Percentiles rank a stretch among this genome's conserved stretches.
These are phyloP conservation scores for Hortaea werneckii DNA, from an alignment of 2,329 filamentous ascomycete genomes.

Conservation along the genomic window DNA sequence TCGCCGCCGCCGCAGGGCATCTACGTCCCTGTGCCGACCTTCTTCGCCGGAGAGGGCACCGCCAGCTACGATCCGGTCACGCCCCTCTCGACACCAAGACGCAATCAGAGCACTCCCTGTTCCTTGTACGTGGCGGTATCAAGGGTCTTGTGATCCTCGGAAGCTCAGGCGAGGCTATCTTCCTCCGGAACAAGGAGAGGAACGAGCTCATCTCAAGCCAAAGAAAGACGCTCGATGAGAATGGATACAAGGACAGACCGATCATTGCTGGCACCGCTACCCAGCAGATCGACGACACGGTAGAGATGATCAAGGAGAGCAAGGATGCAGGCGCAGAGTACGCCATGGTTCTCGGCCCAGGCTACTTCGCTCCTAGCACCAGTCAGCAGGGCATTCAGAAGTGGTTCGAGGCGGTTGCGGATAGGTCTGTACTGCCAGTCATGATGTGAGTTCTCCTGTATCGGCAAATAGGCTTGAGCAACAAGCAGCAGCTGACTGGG, in stretches of 20 bases:
- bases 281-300: conserved; percentile 51
- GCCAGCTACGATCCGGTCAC: conserved; percentile 36
- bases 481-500: not conserved
- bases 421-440: conserved; percentile 49
- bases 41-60: conserved; percentile 45
- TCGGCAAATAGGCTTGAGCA: not conserved
- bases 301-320: conserved; percentile 47
- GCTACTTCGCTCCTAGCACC: conserved; percentile 52
- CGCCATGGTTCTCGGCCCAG: conserved; percentile 53
- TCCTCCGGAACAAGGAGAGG: conserved; percentile 50
- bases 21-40: conserved; percentile 53
- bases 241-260: conserved; percentile 48
- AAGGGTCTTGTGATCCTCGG: conserved; percentile 53
- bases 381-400: conserved; percentile 49
- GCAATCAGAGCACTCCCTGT: conserved; percentile 49
- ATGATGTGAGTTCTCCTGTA: conserved; percentile 41
- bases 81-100: conserved; percentile 48
- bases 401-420: conserved; percentile 54
- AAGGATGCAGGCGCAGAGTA: conserved; percentile 50
- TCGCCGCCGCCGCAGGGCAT: conserved; percentile 43
- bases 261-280: conserved; percentile 54
- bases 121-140: conserved; percentile 51
- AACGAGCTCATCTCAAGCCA: conserved; percentile 45
- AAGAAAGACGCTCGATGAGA: conserved; percentile 44
- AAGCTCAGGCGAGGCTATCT: conserved; percentile 55